These are phyloP conservation scores for Periconia digitata DNA, from an alignment of 2,329 filamentous ascomycete species.

Conservation along the genomic window DNA sequence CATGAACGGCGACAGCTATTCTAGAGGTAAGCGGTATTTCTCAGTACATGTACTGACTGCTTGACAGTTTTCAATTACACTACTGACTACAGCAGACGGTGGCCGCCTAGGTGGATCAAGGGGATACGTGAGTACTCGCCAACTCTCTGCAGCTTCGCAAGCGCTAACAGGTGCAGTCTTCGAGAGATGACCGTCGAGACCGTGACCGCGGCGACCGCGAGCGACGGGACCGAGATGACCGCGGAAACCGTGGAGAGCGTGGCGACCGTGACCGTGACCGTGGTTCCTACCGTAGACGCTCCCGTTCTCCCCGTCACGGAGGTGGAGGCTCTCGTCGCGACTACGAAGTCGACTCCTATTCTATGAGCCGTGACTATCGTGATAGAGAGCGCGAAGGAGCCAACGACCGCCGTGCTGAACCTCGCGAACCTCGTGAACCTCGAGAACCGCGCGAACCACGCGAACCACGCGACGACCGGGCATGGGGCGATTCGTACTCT, in stretches of 20 bases:
- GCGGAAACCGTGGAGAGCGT: slow-evolving; percentile 15
- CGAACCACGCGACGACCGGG: slow-evolving; percentile 48
- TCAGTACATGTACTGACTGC: slow-evolving; percentile 41
- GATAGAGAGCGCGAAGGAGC: slow-evolving; percentile 92
- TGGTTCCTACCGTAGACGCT: slow-evolving; percentile 64
- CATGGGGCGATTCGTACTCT: slow-evolving; percentile 61
- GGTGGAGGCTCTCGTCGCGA: slow-evolving; percentile 63
- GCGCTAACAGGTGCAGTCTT: slow-evolving; percentile 32
- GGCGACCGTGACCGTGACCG: slow-evolving; percentile 46
- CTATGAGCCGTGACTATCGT: slow-evolving; percentile 87
- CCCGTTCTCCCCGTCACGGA: slow-evolving; percentile 76
- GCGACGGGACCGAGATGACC: slow-evolving; percentile 38
- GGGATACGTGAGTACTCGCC: slow-evolving; percentile 39
- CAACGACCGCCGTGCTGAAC: slow-evolving; percentile 70
- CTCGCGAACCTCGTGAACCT: no score
- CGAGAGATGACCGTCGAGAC: slow-evolving; percentile 29
- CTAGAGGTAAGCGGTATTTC: slow-evolving; percentile 63
- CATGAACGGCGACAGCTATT: slow-evolving; percentile 87
- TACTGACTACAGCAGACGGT: slow-evolving; percentile 41
- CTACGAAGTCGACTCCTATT: slow-evolving; percentile 81
- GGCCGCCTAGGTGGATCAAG: slow-evolving; percentile 40
- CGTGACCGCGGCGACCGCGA: slow-evolving; percentile 40
- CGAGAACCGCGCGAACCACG: no score
- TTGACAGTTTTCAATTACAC: slow-evolving; percentile 29
- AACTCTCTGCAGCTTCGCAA: slow-evolving; percentile 6